A percentile compares a stretch with the other conserved stretches of the same genome.
phyloP scores from a whole-genome alignment of 495 filamentous ascomycete species.

The Ascodesmis nigricans region DNA sequence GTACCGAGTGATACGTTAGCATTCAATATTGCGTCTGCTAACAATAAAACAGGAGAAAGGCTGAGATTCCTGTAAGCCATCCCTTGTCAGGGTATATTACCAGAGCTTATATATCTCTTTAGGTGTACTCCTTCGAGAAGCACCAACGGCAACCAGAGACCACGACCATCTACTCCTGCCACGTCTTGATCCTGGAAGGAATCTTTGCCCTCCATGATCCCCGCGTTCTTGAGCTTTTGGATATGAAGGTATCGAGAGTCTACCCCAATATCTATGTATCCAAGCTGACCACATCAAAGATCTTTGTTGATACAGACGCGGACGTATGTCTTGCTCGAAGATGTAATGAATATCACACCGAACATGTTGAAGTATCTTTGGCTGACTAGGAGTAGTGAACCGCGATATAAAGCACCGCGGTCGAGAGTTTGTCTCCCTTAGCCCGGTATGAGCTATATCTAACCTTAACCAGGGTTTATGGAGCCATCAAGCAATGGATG shows the following conservation, averaged over 20 bases:
- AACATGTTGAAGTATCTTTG: slow-evolving; percentile 1
- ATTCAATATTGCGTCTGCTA: too few species aligned
- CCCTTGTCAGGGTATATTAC: not conserved
- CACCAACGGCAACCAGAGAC: slow-evolving; percentile 63
- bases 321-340: slow-evolving; percentile 82
- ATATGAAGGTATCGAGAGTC: slow-evolving; percentile 48
- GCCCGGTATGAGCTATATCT: slow-evolving; percentile 1
- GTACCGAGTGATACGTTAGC: slow-evolving; percentile 3
- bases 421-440: slow-evolving; percentile 13
- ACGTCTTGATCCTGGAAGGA: slow-evolving; percentile 85
- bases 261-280: slow-evolving; percentile 1
- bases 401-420: slow-evolving; percentile 21
- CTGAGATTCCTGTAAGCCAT: slow-evolving; percentile 47
- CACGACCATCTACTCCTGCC: slow-evolving; percentile 79
- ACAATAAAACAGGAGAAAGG: slow-evolving; percentile 44
- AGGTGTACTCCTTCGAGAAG: slow-evolving; percentile 76
- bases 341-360: slow-evolving; percentile 35
- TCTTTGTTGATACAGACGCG: slow-evolving; percentile 89
- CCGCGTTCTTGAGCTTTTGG: slow-evolving; percentile 63
- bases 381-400: slow-evolving; percentile 12
- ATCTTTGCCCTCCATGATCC: slow-evolving; percentile 87
- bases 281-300: slow-evolving; percentile 27
- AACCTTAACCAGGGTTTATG: slow-evolving; percentile 35
- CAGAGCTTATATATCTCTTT: slow-evolving; percentile 3
- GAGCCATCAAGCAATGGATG: slow-evolving; percentile 97